Evolutionary conservation across 352 stramenopile species (phyloP).

Genomic region (Phytophthora meadii): DNA sequence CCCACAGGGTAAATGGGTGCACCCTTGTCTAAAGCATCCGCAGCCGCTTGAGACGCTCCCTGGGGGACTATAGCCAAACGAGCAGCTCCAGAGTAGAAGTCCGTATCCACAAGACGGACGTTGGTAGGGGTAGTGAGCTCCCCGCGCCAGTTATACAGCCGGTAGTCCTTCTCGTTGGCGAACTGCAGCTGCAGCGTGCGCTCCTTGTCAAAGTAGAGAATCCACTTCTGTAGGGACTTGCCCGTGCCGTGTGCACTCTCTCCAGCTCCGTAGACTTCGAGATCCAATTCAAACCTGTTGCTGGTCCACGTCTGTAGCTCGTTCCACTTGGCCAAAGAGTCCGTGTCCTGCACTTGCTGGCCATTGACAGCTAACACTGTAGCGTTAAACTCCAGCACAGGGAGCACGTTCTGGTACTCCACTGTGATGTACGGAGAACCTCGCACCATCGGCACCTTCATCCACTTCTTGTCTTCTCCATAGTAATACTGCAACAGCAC

Average conservation of each 20-base stretch:
- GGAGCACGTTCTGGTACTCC: conserved; percentile 73
- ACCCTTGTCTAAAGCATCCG: conserved; percentile 54
- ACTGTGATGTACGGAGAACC: conserved; percentile 85
- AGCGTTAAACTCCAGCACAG: conserved; percentile 76
- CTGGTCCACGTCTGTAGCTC: conserved; percentile 57
- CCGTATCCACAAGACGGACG: conserved; percentile 67
- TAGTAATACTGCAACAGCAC: conserved; percentile 73
- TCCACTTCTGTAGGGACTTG: conserved; percentile 62
- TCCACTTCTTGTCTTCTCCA: conserved; percentile 49
- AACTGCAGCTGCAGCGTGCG: conserved; percentile 75
- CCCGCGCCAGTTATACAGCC: conserved; percentile 65
- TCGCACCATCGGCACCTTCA: conserved; percentile 63
- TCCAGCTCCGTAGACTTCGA: conserved; percentile 66
- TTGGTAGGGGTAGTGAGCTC: conserved; percentile 80
- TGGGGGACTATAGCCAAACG: conserved; percentile 69
- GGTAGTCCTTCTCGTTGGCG: conserved; percentile 72
- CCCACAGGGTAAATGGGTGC: conserved; percentile 63
- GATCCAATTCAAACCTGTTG: conserved; percentile 73
- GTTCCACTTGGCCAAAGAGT: conserved; percentile 21
- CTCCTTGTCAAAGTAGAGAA: conserved; percentile 73
- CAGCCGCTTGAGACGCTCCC: conserved; percentile 22
- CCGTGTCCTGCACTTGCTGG: conserved; percentile 40
- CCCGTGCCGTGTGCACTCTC: conserved; percentile 27
- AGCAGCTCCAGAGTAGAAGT: conserved; percentile 66
- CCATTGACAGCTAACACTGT: conserved; percentile 66